These are phyloP conservation scores for Fomitopsis palustris DNA, from an alignment of 1,284 basidiomycete species.

Conservation along the genomic window DNA sequence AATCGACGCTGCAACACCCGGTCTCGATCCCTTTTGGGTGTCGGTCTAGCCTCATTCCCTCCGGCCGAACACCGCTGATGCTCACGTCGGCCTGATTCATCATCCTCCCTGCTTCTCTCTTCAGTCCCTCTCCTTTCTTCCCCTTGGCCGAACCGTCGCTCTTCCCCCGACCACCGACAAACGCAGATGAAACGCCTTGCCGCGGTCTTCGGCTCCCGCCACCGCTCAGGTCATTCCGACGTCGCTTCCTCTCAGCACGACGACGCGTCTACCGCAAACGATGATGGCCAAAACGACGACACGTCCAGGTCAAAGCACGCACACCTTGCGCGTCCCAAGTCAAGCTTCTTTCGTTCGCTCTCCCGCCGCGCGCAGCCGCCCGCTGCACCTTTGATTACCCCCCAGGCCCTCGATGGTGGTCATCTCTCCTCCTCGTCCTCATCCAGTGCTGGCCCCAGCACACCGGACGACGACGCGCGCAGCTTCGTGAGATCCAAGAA, in stretches of 20 bases:
- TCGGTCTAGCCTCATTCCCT: background rate
- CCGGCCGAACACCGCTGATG: conserved; percentile 1
- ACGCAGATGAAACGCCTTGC: conserved; percentile 47
- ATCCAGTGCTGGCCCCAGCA: conserved; percentile 54
- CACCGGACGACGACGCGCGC: conserved; percentile 55
- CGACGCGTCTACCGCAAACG: conserved; percentile 12
- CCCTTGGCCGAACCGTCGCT: conserved; percentile 7
- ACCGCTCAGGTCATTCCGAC: conserved; percentile 44
- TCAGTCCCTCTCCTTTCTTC: conserved; percentile 11
- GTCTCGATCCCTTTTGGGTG: background rate
- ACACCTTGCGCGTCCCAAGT: conserved; percentile 18
- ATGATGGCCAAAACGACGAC: conserved; percentile 3
- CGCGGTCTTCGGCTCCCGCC: conserved; percentile 49
- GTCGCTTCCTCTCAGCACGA: conserved; percentile 23
- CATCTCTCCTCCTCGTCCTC: conserved; percentile 50
- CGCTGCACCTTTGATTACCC: conserved; percentile 17
- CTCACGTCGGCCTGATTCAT: conserved; percentile 4
- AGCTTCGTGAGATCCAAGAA: conserved; percentile 27
- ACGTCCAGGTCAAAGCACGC: conserved; percentile 4
- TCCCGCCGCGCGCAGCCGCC: conserved; percentile 23
- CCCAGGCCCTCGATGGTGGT: conserved; percentile 13
- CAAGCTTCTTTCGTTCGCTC: conserved; percentile 30
- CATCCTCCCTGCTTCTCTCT: conserved; percentile 5
- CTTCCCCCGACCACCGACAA: conserved; percentile 9
- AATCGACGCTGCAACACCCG: background rate